Conservation (phyloP, 805 yeast species). For the Spathaspora sp. region DNA sequence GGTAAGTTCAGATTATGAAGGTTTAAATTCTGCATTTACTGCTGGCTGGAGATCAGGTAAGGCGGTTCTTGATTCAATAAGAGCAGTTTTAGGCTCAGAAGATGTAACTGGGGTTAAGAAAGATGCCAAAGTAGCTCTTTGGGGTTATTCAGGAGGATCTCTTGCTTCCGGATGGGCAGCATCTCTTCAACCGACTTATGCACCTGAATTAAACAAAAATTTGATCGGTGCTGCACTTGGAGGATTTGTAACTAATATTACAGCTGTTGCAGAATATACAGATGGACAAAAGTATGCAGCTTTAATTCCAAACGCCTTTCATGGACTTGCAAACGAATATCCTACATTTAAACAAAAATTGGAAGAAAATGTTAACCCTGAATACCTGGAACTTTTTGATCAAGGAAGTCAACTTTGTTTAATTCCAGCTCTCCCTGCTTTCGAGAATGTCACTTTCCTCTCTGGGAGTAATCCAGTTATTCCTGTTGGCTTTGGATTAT, state of each 20-base stretch:
- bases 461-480: conserved; percentile 10
- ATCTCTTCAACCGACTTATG: conserved; percentile 31
- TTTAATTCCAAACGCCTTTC: conserved; percentile 23
- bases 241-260: conserved; percentile 33
- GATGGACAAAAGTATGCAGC: conserved; percentile 28
- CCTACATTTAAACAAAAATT: conserved; percentile 15
- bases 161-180: conserved; percentile 38
- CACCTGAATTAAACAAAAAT: conserved; percentile 25
- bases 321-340: conserved; percentile 29
- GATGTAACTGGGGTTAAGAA: conserved; percentile 15
- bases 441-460: conserved; percentile 9
- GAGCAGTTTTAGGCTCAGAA: conserved; percentile 19
- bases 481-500: conserved; percentile 14
- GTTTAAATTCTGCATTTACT: conserved; percentile 26
- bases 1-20: conserved; percentile 33
- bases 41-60: conserved; percentile 31
- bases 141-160: conserved; percentile 41
- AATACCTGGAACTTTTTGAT: background rate
- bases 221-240: conserved; percentile 32
- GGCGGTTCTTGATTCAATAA: conserved; percentile 25
- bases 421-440: conserved; percentile 5
- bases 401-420: conserved; percentile 7
- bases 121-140: conserved; percentile 19
- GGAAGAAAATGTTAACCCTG: background rate
- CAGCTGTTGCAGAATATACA: conserved; percentile 19